phyloP scores from a whole-genome alignment of 192 early-diverging fungal species.

The Chytriomyces hyalinus region DNA sequence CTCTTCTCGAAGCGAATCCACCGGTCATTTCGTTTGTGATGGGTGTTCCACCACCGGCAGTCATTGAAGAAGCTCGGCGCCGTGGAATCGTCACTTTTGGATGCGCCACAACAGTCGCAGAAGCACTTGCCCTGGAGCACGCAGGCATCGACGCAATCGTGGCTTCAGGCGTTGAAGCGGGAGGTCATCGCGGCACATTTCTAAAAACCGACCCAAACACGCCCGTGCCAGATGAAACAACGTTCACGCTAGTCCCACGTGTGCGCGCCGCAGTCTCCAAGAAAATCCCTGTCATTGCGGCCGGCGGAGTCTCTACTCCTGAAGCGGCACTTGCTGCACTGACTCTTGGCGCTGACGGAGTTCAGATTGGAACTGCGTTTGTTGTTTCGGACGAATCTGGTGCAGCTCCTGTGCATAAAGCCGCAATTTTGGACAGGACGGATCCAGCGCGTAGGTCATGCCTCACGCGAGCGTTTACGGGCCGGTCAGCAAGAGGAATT shows the following conservation, averaged over 20 bases:
- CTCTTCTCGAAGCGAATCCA: slow-evolving; percentile 2
- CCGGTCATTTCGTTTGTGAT: slow-evolving; percentile 18
- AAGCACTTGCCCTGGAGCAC: slow-evolving; percentile 7
- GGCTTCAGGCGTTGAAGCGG: slow-evolving; percentile 22
- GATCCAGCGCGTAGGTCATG: neutral
- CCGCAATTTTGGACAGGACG: neutral
- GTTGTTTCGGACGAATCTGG: slow-evolving; percentile 9
- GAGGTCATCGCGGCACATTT: slow-evolving; percentile 18
- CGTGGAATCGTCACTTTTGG: neutral
- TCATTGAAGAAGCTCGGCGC: neutral
- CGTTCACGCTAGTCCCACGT: slow-evolving; percentile 15
- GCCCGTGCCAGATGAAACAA: slow-evolving; percentile 8
- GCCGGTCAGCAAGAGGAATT: neutral
- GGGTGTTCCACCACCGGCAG: slow-evolving; percentile 13
- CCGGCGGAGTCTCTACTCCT: slow-evolving; percentile 10
- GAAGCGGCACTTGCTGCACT: slow-evolving; percentile 9
- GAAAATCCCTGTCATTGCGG: slow-evolving; percentile 13
- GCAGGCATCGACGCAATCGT: slow-evolving; percentile 24
- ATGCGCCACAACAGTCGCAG: slow-evolving; percentile 9
- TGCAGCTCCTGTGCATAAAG: slow-evolving; percentile 10
- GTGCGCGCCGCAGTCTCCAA: neutral
- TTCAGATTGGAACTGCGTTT: slow-evolving; percentile 21
- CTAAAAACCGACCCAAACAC: neutral
- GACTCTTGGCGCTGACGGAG: slow-evolving; percentile 9
- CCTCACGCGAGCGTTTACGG: slow-evolving; percentile 8